Evolutionary conservation across 306 rosid genomes (phyloP).

Genomic region (Castanopsis chinensis): DNA sequence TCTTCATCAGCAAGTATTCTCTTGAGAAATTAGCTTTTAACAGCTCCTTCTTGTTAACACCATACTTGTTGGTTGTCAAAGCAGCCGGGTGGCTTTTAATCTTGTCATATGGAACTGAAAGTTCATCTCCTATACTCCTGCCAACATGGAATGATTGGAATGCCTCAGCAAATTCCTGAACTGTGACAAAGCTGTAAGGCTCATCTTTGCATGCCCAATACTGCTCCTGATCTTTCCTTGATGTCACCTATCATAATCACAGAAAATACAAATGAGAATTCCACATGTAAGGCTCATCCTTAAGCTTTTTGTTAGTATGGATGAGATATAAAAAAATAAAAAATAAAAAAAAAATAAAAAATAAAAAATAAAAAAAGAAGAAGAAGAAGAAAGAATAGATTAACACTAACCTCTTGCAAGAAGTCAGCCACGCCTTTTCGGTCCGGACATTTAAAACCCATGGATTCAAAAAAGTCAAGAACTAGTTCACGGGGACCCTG

Average conservation of each 20-base stretch:
- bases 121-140: slow-evolving; percentile 36
- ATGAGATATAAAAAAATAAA: not conserved
- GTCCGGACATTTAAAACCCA: slow-evolving; percentile 54
- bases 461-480: slow-evolving; percentile 40
- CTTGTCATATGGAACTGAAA: slow-evolving; percentile 41
- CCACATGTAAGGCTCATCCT: not conserved
- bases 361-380: too few species aligned
- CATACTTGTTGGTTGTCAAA: slow-evolving; percentile 34
- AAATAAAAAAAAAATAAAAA: too few species aligned
- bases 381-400: not conserved
- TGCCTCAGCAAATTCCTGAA: slow-evolving; percentile 37
- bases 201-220: slow-evolving; percentile 34
- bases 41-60: slow-evolving; percentile 31
- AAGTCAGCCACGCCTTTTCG: slow-evolving; percentile 62
- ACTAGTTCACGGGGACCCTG: slow-evolving; percentile 55
- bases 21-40: slow-evolving; percentile 35
- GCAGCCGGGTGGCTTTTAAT: slow-evolving; percentile 39
- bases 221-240: slow-evolving; percentile 49
- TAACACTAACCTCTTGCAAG: slow-evolving; percentile 44
- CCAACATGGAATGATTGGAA: slow-evolving; percentile 37
- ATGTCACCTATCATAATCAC: slow-evolving; percentile 26
- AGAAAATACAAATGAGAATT: not conserved
- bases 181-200: slow-evolving; percentile 29
- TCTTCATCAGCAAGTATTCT: slow-evolving; percentile 44
- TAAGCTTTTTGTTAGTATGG: not conserved